A percentile compares a stretch with the other conserved stretches of the same genome.
Conservation (phyloP, 257 asterid species). For the Nicotiana knightiana region DNA sequence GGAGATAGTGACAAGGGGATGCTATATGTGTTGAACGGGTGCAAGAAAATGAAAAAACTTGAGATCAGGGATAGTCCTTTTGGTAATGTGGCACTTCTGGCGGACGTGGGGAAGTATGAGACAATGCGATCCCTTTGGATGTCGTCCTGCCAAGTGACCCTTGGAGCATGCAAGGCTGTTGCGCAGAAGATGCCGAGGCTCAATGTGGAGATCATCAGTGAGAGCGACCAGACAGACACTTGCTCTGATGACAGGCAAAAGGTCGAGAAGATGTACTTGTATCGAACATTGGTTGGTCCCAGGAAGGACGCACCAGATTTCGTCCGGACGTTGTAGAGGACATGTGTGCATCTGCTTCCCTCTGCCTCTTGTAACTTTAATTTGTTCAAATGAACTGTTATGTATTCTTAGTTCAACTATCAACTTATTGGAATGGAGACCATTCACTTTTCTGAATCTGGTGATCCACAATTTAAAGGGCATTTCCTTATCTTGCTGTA, state of each 20-base stretch:
- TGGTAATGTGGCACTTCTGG: constrained; percentile 66
- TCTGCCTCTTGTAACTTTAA: not conserved
- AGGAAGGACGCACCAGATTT: constrained; percentile 65
- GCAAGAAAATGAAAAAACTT: constrained; percentile 74
- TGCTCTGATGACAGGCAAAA: constrained; percentile 26
- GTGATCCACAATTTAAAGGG: too few species aligned
- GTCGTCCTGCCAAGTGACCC: constrained; percentile 82
- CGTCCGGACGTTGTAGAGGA: constrained; percentile 57
- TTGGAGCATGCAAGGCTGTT: constrained; percentile 67
- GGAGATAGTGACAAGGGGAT: constrained; percentile 80
- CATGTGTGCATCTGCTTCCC: not conserved
- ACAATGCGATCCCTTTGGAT: constrained; percentile 99
- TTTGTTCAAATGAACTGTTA: constrained; percentile 14
- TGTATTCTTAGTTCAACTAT: not conserved
- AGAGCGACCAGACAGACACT: too few species aligned
- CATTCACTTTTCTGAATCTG: too few species aligned
- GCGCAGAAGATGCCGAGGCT: constrained; percentile 75
- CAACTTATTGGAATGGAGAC: not conserved
- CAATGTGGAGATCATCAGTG: constrained; percentile 57
- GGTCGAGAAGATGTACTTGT: constrained; percentile 68
- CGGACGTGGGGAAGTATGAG: constrained; percentile 85
- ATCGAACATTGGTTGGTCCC: constrained; percentile 69
- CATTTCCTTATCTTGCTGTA: not conserved
- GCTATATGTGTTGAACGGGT: constrained; percentile 68
- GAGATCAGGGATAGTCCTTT: constrained; percentile 82